These are phyloP conservation scores for Thelephora aurantiotincta DNA, from an alignment of 768 basidiomycete genomes.

Conservation along the genomic window DNA sequence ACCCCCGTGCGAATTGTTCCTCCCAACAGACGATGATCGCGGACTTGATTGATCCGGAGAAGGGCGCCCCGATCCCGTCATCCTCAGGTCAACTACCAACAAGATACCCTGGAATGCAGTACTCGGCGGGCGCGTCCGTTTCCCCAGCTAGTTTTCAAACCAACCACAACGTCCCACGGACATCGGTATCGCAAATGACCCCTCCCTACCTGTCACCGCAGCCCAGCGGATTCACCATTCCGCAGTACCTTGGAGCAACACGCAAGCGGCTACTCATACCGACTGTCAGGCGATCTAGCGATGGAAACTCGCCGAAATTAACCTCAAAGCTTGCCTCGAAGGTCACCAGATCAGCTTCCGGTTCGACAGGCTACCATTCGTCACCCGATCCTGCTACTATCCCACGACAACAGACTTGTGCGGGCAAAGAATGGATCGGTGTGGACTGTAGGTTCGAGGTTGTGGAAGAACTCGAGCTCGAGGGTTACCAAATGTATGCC, in stretches of 20 bases:
- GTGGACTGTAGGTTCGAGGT: slow-evolving; percentile 33
- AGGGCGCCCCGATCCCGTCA: too few relatives aligned
- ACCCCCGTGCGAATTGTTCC: too few relatives aligned
- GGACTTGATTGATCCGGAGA: too few relatives aligned
- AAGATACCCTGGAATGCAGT: too few relatives aligned
- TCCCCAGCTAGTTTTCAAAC: too few relatives aligned
- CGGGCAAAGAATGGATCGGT: slow-evolving; percentile 23
- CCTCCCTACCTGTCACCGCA: too few relatives aligned
- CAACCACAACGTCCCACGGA: too few relatives aligned
- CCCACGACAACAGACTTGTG: neutral
- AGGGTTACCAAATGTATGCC: slow-evolving; percentile 71
- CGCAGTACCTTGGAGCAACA: neutral
- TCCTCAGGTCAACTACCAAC: too few relatives aligned
- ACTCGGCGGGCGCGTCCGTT: too few relatives aligned
- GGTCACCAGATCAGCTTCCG: slow-evolving; percentile 10
- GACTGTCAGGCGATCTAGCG: slow-evolving; percentile 10
- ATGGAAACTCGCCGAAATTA: slow-evolving; percentile 4
- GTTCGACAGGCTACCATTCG: slow-evolving; percentile 8
- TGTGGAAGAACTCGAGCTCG: slow-evolving; percentile 33
- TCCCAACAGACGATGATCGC: too few relatives aligned
- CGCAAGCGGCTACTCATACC: slow-evolving; percentile 13
- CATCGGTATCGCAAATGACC: too few relatives aligned
- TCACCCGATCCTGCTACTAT: slow-evolving; percentile 9
- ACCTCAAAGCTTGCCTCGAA: slow-evolving; percentile 9
- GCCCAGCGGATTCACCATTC: too few relatives aligned